phyloP scores from a whole-genome alignment of 2,329 filamentous ascomycete genomes.

The Hawksworthiomyces lignivorus region DNA sequence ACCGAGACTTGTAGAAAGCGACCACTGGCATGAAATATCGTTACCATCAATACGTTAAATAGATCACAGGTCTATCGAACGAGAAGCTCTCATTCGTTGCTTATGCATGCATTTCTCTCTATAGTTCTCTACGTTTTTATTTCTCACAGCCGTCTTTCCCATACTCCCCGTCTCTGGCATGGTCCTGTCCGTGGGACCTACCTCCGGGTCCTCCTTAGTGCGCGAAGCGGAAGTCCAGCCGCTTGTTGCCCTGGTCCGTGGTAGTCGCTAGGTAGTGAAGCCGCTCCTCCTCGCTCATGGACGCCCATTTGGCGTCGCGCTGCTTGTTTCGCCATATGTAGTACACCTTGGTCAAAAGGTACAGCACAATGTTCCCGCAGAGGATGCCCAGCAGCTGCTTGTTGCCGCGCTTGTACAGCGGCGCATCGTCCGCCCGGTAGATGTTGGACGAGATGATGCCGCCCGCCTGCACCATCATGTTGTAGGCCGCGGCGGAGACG shows the following conservation, averaged over 20 bases:
- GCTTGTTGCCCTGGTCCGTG: constrained; percentile 25
- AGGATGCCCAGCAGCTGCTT: constrained; percentile 43
- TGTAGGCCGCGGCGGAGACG: constrained; percentile 57
- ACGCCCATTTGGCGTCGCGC: constrained; percentile 21
- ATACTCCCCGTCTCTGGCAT: too few species aligned
- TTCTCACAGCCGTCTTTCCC: too few species aligned
- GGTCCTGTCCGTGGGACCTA: too few species aligned
- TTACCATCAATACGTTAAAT: too few species aligned
- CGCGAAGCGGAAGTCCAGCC: constrained; percentile 26
- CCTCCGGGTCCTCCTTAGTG: constrained; percentile 21
- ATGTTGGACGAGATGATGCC: constrained; percentile 34
- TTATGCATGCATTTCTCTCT: too few species aligned
- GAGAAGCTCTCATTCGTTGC: too few species aligned
- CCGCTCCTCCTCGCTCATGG: constrained; percentile 23
- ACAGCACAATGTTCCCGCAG: constrained; percentile 24
- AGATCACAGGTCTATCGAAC: too few species aligned
- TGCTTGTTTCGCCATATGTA: constrained; percentile 27
- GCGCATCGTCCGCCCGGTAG: constrained; percentile 30
- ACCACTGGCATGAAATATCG: too few species aligned
- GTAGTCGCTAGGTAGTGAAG: constrained; percentile 24
- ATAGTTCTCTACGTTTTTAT: too few species aligned
- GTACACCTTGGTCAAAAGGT: constrained; percentile 23
- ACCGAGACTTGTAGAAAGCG: too few species aligned
- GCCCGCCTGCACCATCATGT: constrained; percentile 42
- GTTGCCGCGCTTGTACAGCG: constrained; percentile 48